A percentile compares a stretch with the other conserved stretches of the same genome.
These are phyloP conservation scores for Chlamydomonas asymmetrica DNA, from an alignment of 139 green algal species.

Conservation along the genomic window DNA sequence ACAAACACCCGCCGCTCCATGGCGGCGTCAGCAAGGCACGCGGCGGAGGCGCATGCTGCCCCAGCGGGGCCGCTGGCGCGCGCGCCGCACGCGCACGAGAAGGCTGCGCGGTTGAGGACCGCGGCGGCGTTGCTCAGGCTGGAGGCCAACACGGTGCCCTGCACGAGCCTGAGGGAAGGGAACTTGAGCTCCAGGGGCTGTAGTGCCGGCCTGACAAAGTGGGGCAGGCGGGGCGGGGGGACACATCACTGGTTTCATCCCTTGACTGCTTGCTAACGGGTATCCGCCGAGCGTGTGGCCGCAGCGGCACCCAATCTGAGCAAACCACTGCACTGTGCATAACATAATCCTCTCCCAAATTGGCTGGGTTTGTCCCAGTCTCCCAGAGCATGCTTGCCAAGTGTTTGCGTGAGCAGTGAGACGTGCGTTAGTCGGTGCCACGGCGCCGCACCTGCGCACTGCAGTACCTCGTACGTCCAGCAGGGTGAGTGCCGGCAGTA, in stretches of 20 bases:
- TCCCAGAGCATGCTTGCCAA: no score
- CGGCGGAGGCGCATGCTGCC: neutral
- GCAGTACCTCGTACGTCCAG: slow-evolving; percentile 33
- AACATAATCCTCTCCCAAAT: no score
- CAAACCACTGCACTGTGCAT: no score
- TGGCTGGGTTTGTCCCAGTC: no score
- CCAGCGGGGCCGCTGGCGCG: neutral
- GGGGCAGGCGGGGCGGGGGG: no score
- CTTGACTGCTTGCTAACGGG: no score
- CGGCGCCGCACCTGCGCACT: neutral
- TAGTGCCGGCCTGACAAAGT: slow-evolving; percentile 24
- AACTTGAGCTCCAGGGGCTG: slow-evolving; percentile 28
- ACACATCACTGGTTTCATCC: no score
- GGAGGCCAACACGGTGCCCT: slow-evolving; percentile 35
- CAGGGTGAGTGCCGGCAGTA: slow-evolving; percentile 10
- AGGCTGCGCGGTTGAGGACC: slow-evolving; percentile 4
- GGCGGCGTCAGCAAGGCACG: neutral
- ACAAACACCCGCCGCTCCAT: neutral
- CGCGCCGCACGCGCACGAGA: slow-evolving; percentile 19
- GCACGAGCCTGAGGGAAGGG: slow-evolving; percentile 11
- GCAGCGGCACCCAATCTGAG: no score
- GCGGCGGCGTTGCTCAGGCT: slow-evolving; percentile 22
- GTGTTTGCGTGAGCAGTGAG: no score
- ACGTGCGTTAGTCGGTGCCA: no score
- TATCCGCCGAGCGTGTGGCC: no score